These are phyloP conservation scores for Zanthoxylum bungeanum DNA, from an alignment of 345 rosid genomes.

Conservation along the genomic window DNA sequence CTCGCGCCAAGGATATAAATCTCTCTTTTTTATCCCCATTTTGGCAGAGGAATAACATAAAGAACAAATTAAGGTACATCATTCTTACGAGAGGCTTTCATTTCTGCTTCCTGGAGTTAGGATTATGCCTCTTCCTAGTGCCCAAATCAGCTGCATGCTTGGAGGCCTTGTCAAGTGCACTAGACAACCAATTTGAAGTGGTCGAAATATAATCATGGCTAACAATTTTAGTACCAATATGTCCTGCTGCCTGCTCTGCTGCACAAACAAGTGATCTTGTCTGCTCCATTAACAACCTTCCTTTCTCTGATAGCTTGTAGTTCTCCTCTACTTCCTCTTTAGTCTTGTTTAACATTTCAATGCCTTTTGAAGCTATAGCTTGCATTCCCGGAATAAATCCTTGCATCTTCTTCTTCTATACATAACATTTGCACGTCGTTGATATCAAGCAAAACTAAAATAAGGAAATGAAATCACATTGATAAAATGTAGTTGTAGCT, in stretches of 20 bases:
- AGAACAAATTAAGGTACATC: too few species aligned
- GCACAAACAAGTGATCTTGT: not conserved
- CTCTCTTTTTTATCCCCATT: too few species aligned
- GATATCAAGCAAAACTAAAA: too few species aligned
- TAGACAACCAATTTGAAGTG: conserved; percentile 9
- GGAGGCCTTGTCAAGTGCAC: conserved; percentile 10
- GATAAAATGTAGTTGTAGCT: too few species aligned
- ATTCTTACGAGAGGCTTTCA: too few species aligned
- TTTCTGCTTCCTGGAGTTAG: conserved; percentile 15
- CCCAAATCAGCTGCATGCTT: conserved; percentile 4
- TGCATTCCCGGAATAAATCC: conserved; percentile 3
- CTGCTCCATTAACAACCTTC: not conserved
- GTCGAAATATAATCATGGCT: not conserved
- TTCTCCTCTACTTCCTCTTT: conserved; percentile 6
- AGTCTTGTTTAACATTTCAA: not conserved
- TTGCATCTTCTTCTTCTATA: not conserved
- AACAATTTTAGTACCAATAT: not conserved
- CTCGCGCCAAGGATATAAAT: too few species aligned
- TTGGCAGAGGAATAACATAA: too few species aligned
- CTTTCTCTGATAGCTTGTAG: conserved; percentile 8
- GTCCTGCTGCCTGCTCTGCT: conserved; percentile 10
- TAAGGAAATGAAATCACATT: too few species aligned
- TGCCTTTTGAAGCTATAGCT: conserved; percentile 7
- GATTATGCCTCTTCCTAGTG: not conserved
- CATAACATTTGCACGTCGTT: not conserved